phyloP scores from a whole-genome alignment of 495 filamentous ascomycete species.

The Endocarpon pusillum region DNA sequence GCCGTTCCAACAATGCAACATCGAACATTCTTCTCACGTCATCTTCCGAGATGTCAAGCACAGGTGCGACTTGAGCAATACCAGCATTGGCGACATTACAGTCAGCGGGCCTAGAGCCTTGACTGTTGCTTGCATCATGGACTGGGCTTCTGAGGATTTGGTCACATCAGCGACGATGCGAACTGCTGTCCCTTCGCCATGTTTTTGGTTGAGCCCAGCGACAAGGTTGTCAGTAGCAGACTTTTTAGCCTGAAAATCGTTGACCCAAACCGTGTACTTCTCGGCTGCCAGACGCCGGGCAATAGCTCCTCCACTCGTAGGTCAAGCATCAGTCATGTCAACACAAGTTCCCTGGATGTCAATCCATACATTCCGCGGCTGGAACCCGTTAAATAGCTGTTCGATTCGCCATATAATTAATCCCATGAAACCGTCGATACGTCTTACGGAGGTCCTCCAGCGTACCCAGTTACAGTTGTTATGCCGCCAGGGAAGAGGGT shows the following conservation, averaged over 20 bases:
- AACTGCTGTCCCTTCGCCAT: conserved; percentile 24
- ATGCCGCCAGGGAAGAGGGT: too few species aligned
- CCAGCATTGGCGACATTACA: conserved; percentile 48
- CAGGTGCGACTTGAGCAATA: conserved; percentile 28
- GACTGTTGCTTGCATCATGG: conserved; percentile 29
- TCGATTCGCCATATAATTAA: too few species aligned
- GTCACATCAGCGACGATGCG: conserved; percentile 38
- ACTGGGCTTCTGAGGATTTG: conserved; percentile 26
- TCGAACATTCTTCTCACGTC: conserved; percentile 25
- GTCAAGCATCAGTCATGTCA: neutral
- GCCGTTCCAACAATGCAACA: conserved; percentile 39
- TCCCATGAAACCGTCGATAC: too few species aligned
- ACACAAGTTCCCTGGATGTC: neutral
- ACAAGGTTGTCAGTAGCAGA: conserved; percentile 29
- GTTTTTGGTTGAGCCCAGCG: conserved; percentile 24
- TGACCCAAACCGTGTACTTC: conserved; percentile 43
- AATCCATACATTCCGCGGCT: conserved; percentile 32
- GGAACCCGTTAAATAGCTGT: conserved; percentile 41
- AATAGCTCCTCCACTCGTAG: conserved; percentile 35
- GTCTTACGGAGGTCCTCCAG: too few species aligned
- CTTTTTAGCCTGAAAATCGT: conserved; percentile 33
- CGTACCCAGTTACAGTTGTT: too few species aligned
- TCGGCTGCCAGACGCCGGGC: conserved; percentile 39
- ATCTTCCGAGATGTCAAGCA: conserved; percentile 23
- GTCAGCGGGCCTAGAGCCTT: conserved; percentile 32